phyloP scores from a whole-genome alignment of 805 yeast species.

The Candida manassasensis region DNA sequence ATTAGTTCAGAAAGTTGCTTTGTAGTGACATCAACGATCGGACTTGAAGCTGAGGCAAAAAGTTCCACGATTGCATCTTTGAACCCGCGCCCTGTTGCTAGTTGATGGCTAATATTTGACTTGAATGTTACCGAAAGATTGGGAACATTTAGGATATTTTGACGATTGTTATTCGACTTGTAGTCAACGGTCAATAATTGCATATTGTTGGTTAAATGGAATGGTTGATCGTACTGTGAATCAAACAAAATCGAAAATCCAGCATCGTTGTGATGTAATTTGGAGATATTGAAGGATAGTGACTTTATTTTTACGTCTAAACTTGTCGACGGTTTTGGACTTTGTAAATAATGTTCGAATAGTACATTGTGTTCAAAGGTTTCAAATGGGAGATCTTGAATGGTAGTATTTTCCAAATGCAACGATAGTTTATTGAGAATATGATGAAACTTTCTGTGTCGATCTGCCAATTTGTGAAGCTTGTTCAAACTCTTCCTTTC shows the following conservation, averaged over 20 bases:
- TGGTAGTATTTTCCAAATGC: slow-evolving; percentile 21
- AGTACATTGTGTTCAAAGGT: slow-evolving; percentile 18
- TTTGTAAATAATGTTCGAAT: slow-evolving; percentile 18
- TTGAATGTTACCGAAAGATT: slow-evolving; percentile 30
- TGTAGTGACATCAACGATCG: slow-evolving; percentile 34
- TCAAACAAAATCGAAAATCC: slow-evolving; percentile 38
- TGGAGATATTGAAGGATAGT: slow-evolving; percentile 19
- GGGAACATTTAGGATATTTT: slow-evolving; percentile 32
- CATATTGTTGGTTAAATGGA: slow-evolving; percentile 28
- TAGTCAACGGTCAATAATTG: slow-evolving; percentile 28
- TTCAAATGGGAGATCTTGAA: slow-evolving; percentile 29
- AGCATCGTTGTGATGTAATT: slow-evolving; percentile 23
- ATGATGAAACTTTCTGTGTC: slow-evolving; percentile 18
- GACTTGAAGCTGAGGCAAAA: slow-evolving; percentile 34
- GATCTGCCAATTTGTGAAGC: slow-evolving; percentile 5
- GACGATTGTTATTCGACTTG: slow-evolving; percentile 6
- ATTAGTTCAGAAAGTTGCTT: slow-evolving; percentile 26
- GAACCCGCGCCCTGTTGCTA: slow-evolving; percentile 33
- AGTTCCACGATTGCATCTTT: slow-evolving; percentile 33
- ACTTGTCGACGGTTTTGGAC: slow-evolving; percentile 16
- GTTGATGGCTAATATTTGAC: slow-evolving; percentile 29
- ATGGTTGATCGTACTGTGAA: slow-evolving; percentile 24
- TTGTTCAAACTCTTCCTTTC: too few species aligned
- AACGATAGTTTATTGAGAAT: slow-evolving; percentile 22
- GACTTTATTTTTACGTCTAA: slow-evolving; percentile 23